Evolutionary conservation across 805 yeast species (phyloP), one percentile per base, ranked within the genome.

Genomic region (Wickerhamiella azymoides): DNA sequence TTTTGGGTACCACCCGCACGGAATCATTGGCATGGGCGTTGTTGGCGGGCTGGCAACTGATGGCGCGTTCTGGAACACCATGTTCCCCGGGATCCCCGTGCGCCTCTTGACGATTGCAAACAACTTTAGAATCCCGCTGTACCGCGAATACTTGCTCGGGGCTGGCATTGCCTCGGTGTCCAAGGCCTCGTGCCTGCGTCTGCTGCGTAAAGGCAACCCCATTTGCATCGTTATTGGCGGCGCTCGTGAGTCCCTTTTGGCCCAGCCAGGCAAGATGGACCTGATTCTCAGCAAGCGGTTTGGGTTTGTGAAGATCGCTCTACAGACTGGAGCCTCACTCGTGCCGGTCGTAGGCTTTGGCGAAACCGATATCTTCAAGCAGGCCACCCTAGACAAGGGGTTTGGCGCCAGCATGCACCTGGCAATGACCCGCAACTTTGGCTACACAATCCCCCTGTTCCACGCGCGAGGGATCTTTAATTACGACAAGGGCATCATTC

Each of bases 1-100:
- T 2, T 89, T 89, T 63, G 94, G 96, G 0, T 80, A 84, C 57
- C 96, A 88, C 62, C 98, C 98, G 0, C 98, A 92, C 61, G 98
- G 98, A 0, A 88, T 89, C 13, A 86, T 88, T 10, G 83, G 94
- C 1, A 71, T 88, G 73, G 96, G 96, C 2, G 88, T 80, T 1
- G 78, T 88, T 60, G 94, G 94, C 1, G 78, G 80, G 0, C 67
- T 88, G 50, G 85, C 80, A 0, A 83, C 94, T 4, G 86, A 88
- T 49, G 89, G 93, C 18, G 78, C 85, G 3, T 70, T 74, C 19
- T 80, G 82, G 71, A 66, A 74, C 17, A 62, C 71, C 17, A 52
- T 74, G 10, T 84, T 89, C 52, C 96, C 97, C 0, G 95, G 95
- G 0, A 76, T 92, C n/a, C 76, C 77, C 5, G 69, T 77, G 0